Evolutionary conservation across 305 asterid genomes (phyloP).

Genomic region (Rubia peregrina): DNA sequence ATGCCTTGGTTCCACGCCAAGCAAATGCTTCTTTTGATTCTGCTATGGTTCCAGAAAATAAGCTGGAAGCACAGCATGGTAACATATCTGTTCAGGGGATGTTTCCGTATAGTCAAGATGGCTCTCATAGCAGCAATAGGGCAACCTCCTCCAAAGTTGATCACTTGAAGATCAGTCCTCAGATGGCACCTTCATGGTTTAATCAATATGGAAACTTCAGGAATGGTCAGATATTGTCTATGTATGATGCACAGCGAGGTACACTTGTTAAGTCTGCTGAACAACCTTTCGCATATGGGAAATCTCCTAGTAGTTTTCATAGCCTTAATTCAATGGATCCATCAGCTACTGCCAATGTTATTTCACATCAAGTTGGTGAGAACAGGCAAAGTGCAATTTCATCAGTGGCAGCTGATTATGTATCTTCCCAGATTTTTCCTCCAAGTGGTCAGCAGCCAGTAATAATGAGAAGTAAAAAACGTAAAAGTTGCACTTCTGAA

Average conservation of each 20-base stretch:
- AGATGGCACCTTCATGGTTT: constrained; percentile 72
- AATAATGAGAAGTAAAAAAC: constrained; percentile 48
- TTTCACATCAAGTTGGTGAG: constrained; percentile 32
- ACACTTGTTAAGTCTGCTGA: constrained; percentile 32
- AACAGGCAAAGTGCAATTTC: constrained; percentile 28
- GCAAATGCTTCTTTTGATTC: constrained; percentile 41
- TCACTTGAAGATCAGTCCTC: constrained; percentile 37
- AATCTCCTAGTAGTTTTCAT: constrained; percentile 33
- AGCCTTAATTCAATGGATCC: constrained; percentile 34
- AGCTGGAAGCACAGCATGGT: constrained; percentile 38
- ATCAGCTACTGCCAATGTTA: constrained; percentile 32
- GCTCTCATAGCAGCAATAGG: constrained; percentile 30
- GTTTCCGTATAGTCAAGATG: constrained; percentile 30
- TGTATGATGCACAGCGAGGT: constrained; percentile 31
- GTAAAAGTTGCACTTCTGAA: constrained; percentile 50
- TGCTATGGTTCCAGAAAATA: constrained; percentile 31
- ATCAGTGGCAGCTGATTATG: constrained; percentile 27
- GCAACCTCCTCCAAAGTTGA: constrained; percentile 24
- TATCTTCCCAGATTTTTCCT: constrained; percentile 32
- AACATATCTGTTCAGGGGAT: constrained; percentile 32
- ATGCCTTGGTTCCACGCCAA: constrained; percentile 25
- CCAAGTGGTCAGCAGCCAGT: constrained; percentile 33
- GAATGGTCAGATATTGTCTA: constrained; percentile 42
- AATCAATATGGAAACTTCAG: constrained; percentile 45
- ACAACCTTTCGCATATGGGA: constrained; percentile 35